Percentiles rank a stretch among this genome's conserved stretches.
Evolutionary conservation across 179 eudicot genomes (phyloP).

Genomic region (Gypsophila paniculata): DNA sequence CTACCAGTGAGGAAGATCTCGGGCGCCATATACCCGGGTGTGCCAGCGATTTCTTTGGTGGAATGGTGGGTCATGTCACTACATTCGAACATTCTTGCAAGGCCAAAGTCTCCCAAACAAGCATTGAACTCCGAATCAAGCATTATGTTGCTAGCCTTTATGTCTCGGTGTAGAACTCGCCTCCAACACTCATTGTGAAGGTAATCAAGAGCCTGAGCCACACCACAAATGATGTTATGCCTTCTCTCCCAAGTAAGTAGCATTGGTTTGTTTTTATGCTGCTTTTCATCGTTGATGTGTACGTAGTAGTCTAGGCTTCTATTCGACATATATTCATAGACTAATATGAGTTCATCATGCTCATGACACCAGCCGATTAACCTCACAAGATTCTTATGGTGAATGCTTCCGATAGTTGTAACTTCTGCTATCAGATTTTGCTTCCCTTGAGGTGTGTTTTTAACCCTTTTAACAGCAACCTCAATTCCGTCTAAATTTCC

Average conservation of each 20-base stretch:
- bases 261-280: not conserved
- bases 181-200: constrained; percentile 37
- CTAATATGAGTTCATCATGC: constrained; percentile 38
- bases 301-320: constrained; percentile 51
- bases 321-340: constrained; percentile 53
- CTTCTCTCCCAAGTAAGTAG: constrained; percentile 35
- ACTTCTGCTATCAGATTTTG: constrained; percentile 55
- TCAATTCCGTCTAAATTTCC: constrained; percentile 35
- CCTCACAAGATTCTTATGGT: constrained; percentile 52
- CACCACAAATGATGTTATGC: constrained; percentile 33
- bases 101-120: constrained; percentile 38
- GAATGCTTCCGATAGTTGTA: constrained; percentile 54
- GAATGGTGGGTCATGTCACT: constrained; percentile 41
- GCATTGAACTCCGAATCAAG: constrained; percentile 34
- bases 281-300: constrained; percentile 11
- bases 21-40: constrained; percentile 37
- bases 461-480: constrained; percentile 50
- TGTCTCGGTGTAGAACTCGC: constrained; percentile 38
- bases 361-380: constrained; percentile 53
- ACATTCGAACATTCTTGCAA: constrained; percentile 35
- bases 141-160: constrained; percentile 41
- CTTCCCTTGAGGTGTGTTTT: constrained; percentile 39
- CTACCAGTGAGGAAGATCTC: constrained; percentile 32
- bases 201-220: constrained; percentile 40
- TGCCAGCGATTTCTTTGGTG: constrained; percentile 33